Conservation (phyloP, 768 basidiomycete genomes). For the Multifurca ochricompacta region DNA sequence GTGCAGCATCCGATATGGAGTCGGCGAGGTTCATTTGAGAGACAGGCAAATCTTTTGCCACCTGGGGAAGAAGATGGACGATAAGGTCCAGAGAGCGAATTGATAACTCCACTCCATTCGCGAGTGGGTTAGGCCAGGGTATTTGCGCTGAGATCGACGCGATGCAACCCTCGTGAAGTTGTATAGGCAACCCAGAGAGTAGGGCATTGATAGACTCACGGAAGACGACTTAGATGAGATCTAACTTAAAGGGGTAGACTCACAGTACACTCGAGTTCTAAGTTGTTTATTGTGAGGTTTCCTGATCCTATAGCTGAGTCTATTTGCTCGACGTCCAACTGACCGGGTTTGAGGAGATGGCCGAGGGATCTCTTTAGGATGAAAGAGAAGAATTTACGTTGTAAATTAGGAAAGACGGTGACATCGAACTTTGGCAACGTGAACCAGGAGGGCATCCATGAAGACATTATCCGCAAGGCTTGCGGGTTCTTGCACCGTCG, state of each 20-base stretch:
- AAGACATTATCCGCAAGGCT: conserved; percentile 25
- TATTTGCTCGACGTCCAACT: conserved; percentile 78
- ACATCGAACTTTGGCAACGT: conserved; percentile 58
- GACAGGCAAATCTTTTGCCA: conserved; percentile 19
- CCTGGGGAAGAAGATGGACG: conserved; percentile 38
- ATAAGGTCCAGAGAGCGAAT: conserved; percentile 60
- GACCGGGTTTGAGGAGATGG: conserved; percentile 81
- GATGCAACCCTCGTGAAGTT: conserved; percentile 63
- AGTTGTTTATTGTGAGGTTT: conserved; percentile 74
- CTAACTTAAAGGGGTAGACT: conserved; percentile 26
- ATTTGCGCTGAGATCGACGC: conserved; percentile 69
- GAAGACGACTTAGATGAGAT: conserved; percentile 18
- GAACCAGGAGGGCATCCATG: conserved; percentile 39
- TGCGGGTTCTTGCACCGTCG: not conserved
- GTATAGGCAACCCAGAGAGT: conserved; percentile 56
- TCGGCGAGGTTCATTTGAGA: conserved; percentile 47
- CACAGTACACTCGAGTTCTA: conserved; percentile 72
- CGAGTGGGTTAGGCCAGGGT: conserved; percentile 80
- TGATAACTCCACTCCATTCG: conserved; percentile 63
- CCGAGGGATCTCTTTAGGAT: conserved; percentile 77
- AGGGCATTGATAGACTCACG: conserved; percentile 72
- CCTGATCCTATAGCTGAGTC: conserved; percentile 93
- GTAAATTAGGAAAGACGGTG: conserved; percentile 60
- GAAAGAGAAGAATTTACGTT: conserved; percentile 86
- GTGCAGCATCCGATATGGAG: conserved; percentile 78